Base-by-base conservation (phyloP, 257 asterid genomes). In the Solanum sitiens region DNA sequence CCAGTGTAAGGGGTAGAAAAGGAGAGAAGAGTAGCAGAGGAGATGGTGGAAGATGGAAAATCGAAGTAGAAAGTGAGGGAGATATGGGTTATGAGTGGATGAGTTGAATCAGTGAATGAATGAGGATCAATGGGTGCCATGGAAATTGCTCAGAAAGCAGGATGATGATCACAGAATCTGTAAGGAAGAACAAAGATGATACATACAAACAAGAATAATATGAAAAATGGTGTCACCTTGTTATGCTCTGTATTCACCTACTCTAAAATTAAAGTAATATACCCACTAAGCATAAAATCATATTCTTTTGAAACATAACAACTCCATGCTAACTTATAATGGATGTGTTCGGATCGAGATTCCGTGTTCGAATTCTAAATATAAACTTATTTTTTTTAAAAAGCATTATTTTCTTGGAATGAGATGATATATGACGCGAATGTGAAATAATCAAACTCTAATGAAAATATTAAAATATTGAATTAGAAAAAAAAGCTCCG, bases 91-190 rank as follows among this genome's bases (percentile, higher is more conserved):
- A 98, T 94, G 82, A 95, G 89, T 13, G 98, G 98, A 91, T 97
- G 98, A 21, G 90, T 84, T 65, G 98, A 95, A 86, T 94, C 97
- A 21, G 98, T 93, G 94, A 88, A 95, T 75, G 99, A 97, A 90
- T 96, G 98, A 7, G 99, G 99, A 37, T 97, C 99, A 35, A 95
- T 40, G 15, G 95, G 94, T 37, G 98, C 98, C 98, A 95, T 96
- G 86, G 87, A 6, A 45, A 11, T 33, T 30, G 83, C 65, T 18
- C 47, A 83, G 65, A 56, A 4, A 18, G n/a, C 20, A 18, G 23
- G 23, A 56, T 56, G 68, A 59, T 59, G 67, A 20, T 59, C 68
- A 21, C 6, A 61, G 27, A 61, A 21, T 61, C 68, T 61, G 13
- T 4, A 61, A 61, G 27, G 68, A 61, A 21, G 68, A 21, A 61